A percentile compares a stretch with the other conserved stretches of the same genome.
These are phyloP conservation scores for Eucalyptus polybractea DNA, from an alignment of 345 rosid genomes.

Conservation along the genomic window DNA sequence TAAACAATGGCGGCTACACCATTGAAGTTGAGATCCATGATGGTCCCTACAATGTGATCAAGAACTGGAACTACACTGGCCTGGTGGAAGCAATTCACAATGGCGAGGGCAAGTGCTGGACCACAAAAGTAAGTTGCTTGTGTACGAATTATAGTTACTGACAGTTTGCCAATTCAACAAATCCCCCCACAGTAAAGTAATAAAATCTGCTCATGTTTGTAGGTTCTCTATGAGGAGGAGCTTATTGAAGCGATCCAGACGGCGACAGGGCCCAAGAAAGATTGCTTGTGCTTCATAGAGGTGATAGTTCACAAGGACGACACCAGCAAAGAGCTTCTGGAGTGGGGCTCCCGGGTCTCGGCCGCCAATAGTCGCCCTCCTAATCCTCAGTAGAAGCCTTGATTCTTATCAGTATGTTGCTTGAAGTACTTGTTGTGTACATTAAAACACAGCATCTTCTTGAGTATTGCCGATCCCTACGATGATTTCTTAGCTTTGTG, in stretches of 20 bases:
- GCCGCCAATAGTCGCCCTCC: constrained; percentile 79
- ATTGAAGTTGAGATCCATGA: constrained; percentile 83
- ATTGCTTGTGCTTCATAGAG: constrained; percentile 68
- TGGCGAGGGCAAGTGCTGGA: constrained; percentile 81
- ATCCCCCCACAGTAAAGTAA: background rate
- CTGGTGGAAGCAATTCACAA: constrained; percentile 64
- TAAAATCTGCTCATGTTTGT: background rate
- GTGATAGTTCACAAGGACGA: constrained; percentile 71
- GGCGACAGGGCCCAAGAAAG: constrained; percentile 46
- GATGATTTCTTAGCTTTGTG: background rate
- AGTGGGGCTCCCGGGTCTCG: constrained; percentile 75
- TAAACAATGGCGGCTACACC: constrained; percentile 81
- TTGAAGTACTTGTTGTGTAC: background rate
- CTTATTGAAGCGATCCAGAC: constrained; percentile 41
- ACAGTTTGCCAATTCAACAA: background rate
- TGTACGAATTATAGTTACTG: background rate
- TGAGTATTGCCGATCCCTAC: background rate
- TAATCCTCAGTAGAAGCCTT: constrained; percentile 33
- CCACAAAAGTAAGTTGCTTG: constrained; percentile 40
- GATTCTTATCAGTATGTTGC: background rate
- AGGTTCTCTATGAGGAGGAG: constrained; percentile 63
- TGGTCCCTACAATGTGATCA: constrained; percentile 78
- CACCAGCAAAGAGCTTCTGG: constrained; percentile 74
- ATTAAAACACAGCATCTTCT: background rate
- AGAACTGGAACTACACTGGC: constrained; percentile 83